Conservation (phyloP, 345 rosid genomes). For the Aegle marmelos region DNA sequence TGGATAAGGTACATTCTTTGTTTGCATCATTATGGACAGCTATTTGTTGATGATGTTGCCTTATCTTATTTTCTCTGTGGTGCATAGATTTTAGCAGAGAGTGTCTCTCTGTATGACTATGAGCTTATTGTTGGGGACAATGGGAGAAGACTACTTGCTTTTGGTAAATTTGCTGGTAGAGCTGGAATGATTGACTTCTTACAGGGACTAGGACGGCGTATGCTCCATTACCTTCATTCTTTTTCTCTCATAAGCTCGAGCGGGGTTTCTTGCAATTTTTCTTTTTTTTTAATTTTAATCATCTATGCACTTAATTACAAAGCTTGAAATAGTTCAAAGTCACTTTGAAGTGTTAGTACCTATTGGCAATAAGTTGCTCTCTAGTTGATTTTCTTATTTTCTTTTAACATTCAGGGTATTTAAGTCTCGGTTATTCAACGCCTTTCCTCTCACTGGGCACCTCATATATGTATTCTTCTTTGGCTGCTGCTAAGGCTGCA, state of each 20-base stretch:
- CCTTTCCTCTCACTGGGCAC: constrained; percentile 53
- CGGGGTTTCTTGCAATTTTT: neutral
- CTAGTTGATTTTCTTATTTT: neutral
- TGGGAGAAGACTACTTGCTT: constrained; percentile 64
- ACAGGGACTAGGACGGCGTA: constrained; percentile 79
- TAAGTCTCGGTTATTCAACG: constrained; percentile 53
- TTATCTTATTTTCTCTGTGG: neutral
- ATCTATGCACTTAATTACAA: neutral
- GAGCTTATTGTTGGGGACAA: constrained; percentile 78
- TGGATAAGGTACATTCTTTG: constrained; percentile 41
- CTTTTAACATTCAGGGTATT: constrained; percentile 18
- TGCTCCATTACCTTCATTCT: constrained; percentile 10
- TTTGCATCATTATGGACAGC: neutral
- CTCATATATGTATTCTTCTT: constrained; percentile 52
- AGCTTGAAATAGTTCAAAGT: neutral
- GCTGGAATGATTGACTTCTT: constrained; percentile 87
- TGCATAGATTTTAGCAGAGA: constrained; percentile 61
- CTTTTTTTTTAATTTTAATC: neutral
- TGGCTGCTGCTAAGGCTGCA: constrained; percentile 69
- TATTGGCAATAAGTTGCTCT: neutral
- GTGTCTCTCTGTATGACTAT: constrained; percentile 77
- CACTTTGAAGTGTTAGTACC: neutral
- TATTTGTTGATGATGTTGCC: neutral
- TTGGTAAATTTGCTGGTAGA: constrained; percentile 92
- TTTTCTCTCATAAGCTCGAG: neutral